Evolutionary conservation across 148 eudicot genomes (phyloP).

Genomic region (Camellia granthamiana): DNA sequence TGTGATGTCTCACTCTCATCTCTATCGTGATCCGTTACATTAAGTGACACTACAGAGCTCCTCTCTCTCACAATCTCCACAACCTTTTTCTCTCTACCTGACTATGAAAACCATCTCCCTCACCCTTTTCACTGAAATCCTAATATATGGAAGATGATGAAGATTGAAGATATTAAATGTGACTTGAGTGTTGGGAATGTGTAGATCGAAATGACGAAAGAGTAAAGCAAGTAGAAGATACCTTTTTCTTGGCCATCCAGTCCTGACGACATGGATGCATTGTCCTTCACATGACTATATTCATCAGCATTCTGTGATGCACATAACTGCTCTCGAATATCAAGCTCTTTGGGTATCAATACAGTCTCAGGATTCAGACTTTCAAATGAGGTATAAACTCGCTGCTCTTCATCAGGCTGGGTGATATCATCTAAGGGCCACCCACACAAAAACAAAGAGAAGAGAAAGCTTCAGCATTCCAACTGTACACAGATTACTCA

Average conservation of each 20-base stretch:
- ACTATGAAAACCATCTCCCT: too few relatives aligned
- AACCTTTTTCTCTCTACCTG: too few relatives aligned
- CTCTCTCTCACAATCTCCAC: too few relatives aligned
- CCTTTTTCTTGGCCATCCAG: slow-evolving; percentile 28
- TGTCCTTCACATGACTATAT: slow-evolving; percentile 15
- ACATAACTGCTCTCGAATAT: slow-evolving; percentile 29
- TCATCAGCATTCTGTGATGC: slow-evolving; percentile 22
- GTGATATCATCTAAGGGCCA: slow-evolving; percentile 63
- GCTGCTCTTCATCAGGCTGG: slow-evolving; percentile 44
- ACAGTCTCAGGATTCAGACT: slow-evolving; percentile 21
- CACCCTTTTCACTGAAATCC: too few relatives aligned
- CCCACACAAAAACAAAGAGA: slow-evolving; percentile 16
- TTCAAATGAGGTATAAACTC: slow-evolving; percentile 19
- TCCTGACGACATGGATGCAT: slow-evolving; percentile 12
- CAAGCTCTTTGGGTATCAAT: slow-evolving; percentile 31
- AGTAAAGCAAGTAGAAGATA: slow-evolving; percentile 2
- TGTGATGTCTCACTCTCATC: too few relatives aligned
- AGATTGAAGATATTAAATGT: too few relatives aligned
- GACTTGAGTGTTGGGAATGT: too few relatives aligned
- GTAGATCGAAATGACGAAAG: background rate
- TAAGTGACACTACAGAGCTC: too few relatives aligned
- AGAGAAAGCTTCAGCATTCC: slow-evolving; percentile 5
- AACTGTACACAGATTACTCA: background rate
- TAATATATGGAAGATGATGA: too few relatives aligned
- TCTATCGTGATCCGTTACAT: too few relatives aligned